A percentile compares a stretch with the other conserved stretches of the same genome.
Evolutionary conservation across 2,329 filamentous ascomycete species (phyloP).

Genomic region (Colletotrichum sp.): DNA sequence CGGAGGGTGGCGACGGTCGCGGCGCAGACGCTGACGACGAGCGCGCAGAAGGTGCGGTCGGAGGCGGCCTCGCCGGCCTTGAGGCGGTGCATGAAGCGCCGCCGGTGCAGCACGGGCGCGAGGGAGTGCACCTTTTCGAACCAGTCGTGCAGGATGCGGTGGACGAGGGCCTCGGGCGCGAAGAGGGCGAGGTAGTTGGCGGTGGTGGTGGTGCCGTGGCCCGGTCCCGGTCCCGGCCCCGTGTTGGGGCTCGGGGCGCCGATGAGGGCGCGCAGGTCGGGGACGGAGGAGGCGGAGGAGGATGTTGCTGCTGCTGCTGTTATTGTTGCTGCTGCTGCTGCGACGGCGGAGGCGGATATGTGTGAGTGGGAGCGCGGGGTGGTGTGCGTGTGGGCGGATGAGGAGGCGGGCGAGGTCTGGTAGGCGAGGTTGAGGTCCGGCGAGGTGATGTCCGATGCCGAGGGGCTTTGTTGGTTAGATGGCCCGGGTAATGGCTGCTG

Average conservation of each 20-base stretch:
- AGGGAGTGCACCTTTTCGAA: slow-evolving; percentile 40
- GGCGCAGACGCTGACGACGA: slow-evolving; percentile 39
- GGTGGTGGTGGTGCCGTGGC: not conserved
- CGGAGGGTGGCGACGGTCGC: slow-evolving; percentile 36
- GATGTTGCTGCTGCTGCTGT: not conserved
- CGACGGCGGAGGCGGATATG: not conserved
- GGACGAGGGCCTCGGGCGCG: slow-evolving; percentile 12
- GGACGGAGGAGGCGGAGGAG: not conserved
- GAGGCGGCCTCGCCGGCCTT: slow-evolving; percentile 26
- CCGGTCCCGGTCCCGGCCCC: not conserved
- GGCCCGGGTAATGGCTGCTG: not conserved
- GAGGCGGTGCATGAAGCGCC: slow-evolving; percentile 33
- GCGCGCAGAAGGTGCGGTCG: slow-evolving; percentile 33
- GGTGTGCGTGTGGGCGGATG: not conserved
- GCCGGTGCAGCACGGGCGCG: slow-evolving; percentile 35
- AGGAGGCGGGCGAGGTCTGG: not conserved
- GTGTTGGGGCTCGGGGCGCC: slow-evolving; percentile 3
- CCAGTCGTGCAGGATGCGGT: slow-evolving; percentile 34
- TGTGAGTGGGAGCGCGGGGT: not conserved
- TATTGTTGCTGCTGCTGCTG: not conserved
- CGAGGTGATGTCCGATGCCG: slow-evolving; percentile 3
- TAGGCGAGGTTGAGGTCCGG: not conserved
- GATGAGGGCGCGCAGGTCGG: slow-evolving; percentile 11
- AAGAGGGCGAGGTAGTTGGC: slow-evolving; percentile 7
- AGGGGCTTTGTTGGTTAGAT: not conserved